Evolutionary conservation across 2,329 filamentous ascomycete species (phyloP).

Genomic region (Epichloe brachyelytri): DNA sequence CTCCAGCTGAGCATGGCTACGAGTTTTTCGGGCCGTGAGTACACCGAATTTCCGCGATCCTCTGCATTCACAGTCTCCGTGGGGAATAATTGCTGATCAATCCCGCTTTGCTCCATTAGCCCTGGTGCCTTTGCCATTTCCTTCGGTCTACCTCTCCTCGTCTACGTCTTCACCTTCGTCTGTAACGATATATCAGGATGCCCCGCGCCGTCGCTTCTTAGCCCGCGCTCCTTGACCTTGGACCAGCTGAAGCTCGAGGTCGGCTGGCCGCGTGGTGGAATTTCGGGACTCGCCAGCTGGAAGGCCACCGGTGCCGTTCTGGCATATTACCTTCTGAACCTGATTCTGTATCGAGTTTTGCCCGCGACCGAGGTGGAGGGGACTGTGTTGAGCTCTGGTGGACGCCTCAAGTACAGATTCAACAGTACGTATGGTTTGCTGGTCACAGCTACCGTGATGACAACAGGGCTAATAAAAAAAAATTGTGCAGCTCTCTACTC

Average conservation of each 20-base stretch:
- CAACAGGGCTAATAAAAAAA: slow-evolving; percentile 4
- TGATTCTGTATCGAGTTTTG: slow-evolving; percentile 62
- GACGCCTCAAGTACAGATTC: slow-evolving; percentile 69
- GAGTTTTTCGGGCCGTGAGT: slow-evolving; percentile 41
- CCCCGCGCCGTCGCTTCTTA: slow-evolving; percentile 68
- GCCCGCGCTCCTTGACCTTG: slow-evolving; percentile 57
- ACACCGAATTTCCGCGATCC: not conserved
- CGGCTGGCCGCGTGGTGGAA: slow-evolving; percentile 64
- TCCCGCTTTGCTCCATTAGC: slow-evolving; percentile 28
- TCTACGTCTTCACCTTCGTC: slow-evolving; percentile 68
- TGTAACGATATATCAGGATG: slow-evolving; percentile 93
- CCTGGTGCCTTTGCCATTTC: slow-evolving; percentile 66
- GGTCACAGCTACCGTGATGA: not conserved
- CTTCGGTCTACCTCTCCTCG: slow-evolving; percentile 64
- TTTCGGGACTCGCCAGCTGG: slow-evolving; percentile 57
- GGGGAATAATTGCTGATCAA: not conserved
- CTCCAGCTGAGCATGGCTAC: slow-evolving; percentile 28
- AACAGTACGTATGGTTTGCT: slow-evolving; percentile 40
- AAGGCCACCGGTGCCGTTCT: slow-evolving; percentile 56
- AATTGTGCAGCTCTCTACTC: slow-evolving; percentile 52
- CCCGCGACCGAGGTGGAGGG: slow-evolving; percentile 64
- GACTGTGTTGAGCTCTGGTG: slow-evolving; percentile 54
- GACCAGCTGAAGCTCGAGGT: slow-evolving; percentile 65
- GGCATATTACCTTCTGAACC: slow-evolving; percentile 65
- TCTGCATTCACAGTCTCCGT: not conserved